Evolutionary conservation across 805 yeast genomes (phyloP).

Genomic region (Wilhelminamyces savonicus): DNA sequence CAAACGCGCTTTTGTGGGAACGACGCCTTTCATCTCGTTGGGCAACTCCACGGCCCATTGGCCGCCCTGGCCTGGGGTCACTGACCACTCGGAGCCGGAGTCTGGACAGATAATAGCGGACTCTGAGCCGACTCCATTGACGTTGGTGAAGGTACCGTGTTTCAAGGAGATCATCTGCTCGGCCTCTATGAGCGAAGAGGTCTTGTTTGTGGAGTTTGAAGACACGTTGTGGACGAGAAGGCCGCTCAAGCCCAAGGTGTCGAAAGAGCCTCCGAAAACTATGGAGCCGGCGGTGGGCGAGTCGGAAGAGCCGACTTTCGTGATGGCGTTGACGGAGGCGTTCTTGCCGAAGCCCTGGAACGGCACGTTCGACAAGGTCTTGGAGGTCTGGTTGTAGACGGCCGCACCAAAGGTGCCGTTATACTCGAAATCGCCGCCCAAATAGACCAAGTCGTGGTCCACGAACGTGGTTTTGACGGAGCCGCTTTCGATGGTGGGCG

Average conservation of each 20-base stretch:
- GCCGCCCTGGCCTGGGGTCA: constrained; percentile 44
- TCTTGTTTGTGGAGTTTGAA: constrained; percentile 21
- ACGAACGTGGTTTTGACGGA: constrained; percentile 30
- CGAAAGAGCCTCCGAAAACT: constrained; percentile 76
- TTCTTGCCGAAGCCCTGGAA: constrained; percentile 72
- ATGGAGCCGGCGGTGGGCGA: constrained; percentile 39
- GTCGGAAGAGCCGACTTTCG: constrained; percentile 31
- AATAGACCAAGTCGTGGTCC: constrained; percentile 47
- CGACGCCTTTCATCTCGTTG: constrained; percentile 31
- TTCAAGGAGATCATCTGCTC: constrained; percentile 58
- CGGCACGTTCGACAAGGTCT: constrained; percentile 42
- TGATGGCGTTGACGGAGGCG: constrained; percentile 57
- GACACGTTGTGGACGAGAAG: constrained; percentile 34
- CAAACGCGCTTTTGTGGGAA: constrained; percentile 71
- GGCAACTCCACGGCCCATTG: constrained; percentile 62
- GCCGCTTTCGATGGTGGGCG: constrained; percentile 18
- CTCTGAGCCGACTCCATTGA: constrained; percentile 26
- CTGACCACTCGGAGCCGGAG: constrained; percentile 47
- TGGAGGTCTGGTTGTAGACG: constrained; percentile 47
- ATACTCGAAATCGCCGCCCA: constrained; percentile 73
- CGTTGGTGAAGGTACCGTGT: constrained; percentile 47
- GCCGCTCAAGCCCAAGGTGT: constrained; percentile 48
- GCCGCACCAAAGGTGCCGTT: constrained; percentile 53
- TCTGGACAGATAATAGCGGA: constrained; percentile 54
- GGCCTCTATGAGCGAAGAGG: constrained; percentile 37